phyloP scores from a whole-genome alignment of 2,329 filamentous ascomycete genomes.

The Dactylellina haptotyla region DNA sequence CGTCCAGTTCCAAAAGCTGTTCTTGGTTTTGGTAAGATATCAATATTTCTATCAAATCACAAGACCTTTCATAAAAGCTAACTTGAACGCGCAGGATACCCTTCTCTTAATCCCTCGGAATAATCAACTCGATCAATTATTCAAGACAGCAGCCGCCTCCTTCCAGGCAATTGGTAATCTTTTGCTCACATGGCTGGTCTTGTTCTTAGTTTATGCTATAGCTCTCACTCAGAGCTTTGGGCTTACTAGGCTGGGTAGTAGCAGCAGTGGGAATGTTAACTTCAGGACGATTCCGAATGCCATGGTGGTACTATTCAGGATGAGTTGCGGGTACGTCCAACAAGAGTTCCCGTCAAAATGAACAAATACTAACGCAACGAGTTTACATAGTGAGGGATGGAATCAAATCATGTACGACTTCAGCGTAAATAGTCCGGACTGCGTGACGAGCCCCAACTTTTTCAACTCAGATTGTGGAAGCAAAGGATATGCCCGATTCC shows the following conservation, averaged over 20 bases:
- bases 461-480: conserved; percentile 94
- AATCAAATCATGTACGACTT: conserved; percentile 97
- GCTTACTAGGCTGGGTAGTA: conserved; percentile 82
- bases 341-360: neutral
- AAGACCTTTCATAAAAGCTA: neutral
- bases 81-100: no score
- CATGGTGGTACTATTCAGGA: conserved; percentile 89
- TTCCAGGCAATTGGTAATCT: conserved; percentile 89
- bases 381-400: conserved; percentile 84
- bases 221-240: conserved; percentile 96
- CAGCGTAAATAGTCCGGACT: conserved; percentile 79
- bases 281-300: conserved; percentile 94
- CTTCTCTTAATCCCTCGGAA: conserved; percentile 83
- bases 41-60: neutral
- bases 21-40: conserved; percentile 74
- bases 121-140: conserved; percentile 95
- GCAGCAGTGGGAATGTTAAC: conserved; percentile 82
- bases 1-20: conserved; percentile 88
- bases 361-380: conserved; percentile 17
- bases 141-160: conserved; percentile 97
- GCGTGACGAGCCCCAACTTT: conserved; percentile 76
- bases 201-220: conserved; percentile 96
- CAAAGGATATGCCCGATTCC: conserved; percentile 81
- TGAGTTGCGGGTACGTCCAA: conserved; percentile 72
- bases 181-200: conserved; percentile 94